Percentiles rank a stretch among this genome's conserved stretches.
phyloP scores from a whole-genome alignment of 176 grass and related monocot genomes.

The Musa itinerans region DNA sequence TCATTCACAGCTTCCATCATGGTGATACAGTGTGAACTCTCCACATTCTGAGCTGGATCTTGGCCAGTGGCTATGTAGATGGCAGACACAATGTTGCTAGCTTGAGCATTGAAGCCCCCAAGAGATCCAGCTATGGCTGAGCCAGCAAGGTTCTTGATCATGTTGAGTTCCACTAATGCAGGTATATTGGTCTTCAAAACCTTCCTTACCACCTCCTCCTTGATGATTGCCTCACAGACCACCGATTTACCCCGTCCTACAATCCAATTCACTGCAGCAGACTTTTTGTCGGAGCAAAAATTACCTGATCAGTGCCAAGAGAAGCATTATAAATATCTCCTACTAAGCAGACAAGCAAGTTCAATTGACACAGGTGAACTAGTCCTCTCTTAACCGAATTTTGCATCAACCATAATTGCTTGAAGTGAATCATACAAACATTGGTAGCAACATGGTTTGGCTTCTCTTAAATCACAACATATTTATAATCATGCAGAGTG shows the following conservation, averaged over 20 bases:
- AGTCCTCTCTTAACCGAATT: too few species aligned
- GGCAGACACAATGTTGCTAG: slow-evolving; percentile 68
- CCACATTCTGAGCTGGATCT: slow-evolving; percentile 80
- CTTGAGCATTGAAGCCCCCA: slow-evolving; percentile 77
- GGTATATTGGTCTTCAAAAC: slow-evolving; percentile 55
- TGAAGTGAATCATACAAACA: too few species aligned
- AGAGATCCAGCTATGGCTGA: slow-evolving; percentile 65
- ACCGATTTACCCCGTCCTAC: slow-evolving; percentile 74
- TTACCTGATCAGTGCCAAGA: slow-evolving; percentile 36
- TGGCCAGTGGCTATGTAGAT: slow-evolving; percentile 78
- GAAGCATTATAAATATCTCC: slow-evolving; percentile 3
- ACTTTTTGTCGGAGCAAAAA: slow-evolving; percentile 73
- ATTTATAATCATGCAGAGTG: too few species aligned
- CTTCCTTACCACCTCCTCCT: slow-evolving; percentile 39
- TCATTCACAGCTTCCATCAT: slow-evolving; percentile 69
- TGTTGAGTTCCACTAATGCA: slow-evolving; percentile 63
- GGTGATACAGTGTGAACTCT: slow-evolving; percentile 79
- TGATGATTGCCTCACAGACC: slow-evolving; percentile 67
- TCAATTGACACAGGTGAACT: background rate
- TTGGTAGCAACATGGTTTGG: too few species aligned
- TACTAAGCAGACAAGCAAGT: background rate
- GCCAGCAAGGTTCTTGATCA: slow-evolving; percentile 67
- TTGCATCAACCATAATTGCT: too few species aligned
- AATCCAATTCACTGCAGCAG: slow-evolving; percentile 75
- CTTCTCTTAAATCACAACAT: too few species aligned